phyloP scores from a whole-genome alignment of 2,329 filamentous ascomycete species.

The Tolypocladium amazonense region DNA sequence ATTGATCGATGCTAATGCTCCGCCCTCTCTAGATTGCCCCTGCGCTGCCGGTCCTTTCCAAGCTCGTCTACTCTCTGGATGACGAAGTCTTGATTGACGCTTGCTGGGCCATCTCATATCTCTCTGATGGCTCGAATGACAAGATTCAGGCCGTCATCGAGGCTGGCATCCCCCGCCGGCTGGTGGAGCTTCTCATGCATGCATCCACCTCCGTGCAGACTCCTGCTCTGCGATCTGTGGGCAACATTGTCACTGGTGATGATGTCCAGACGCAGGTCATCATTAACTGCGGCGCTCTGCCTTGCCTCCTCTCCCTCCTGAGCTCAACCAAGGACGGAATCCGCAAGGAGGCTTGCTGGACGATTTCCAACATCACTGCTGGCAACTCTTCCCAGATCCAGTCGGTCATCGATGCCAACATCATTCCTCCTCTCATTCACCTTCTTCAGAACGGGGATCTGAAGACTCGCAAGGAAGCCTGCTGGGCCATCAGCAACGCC shows the following conservation, averaged over 20 bases:
- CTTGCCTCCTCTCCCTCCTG: slow-evolving; percentile 83
- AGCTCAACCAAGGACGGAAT: slow-evolving; percentile 98
- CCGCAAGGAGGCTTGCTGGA: slow-evolving; percentile 99
- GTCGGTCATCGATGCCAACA: slow-evolving; percentile 90
- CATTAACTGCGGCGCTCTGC: slow-evolving; percentile 92
- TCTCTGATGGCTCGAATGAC: slow-evolving; percentile 95
- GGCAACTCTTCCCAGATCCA: slow-evolving; percentile 98
- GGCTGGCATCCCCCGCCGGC: slow-evolving; percentile 88
- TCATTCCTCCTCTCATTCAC: slow-evolving; percentile 93
- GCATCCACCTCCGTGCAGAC: slow-evolving; percentile 97
- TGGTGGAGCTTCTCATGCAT: slow-evolving; percentile 96
- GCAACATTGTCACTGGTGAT: slow-evolving; percentile 97
- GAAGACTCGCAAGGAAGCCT: slow-evolving; percentile 98
- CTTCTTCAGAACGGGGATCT: slow-evolving; percentile 93
- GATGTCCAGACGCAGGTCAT: slow-evolving; percentile 99
- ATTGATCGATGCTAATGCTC: slow-evolving; percentile 5
- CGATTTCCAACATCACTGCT: slow-evolving; percentile 97
- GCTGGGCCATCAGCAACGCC: slow-evolving; percentile 98
- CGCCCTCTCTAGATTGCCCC: slow-evolving; percentile 63
- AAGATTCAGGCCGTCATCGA: slow-evolving; percentile 99
- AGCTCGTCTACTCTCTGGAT: slow-evolving; percentile 96
- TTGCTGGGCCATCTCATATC: slow-evolving; percentile 98
- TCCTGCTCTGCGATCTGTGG: slow-evolving; percentile 89
- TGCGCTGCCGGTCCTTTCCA: slow-evolving; percentile 86
- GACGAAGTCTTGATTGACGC: slow-evolving; percentile 98